phyloP scores from a whole-genome alignment of 179 eudicot species.

The Monotropa hypopitys region DNA sequence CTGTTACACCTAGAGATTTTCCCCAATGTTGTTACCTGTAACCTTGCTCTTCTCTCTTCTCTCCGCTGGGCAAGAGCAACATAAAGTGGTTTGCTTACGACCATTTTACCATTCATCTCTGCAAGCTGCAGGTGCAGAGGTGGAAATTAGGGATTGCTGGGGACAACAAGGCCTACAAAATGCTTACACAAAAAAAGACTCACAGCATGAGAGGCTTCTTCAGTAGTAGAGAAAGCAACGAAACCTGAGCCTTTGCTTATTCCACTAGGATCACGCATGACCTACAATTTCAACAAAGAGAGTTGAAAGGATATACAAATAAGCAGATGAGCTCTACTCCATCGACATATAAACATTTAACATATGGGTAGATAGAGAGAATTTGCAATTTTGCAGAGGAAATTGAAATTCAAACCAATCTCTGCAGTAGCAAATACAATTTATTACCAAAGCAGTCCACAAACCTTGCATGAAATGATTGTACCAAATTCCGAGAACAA shows the following conservation, averaged over 20 bases:
- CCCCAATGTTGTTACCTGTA: conserved; percentile 36
- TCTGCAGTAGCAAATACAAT: too few relatives aligned
- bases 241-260: conserved; percentile 66
- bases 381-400: too few relatives aligned
- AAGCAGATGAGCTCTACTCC: neutral
- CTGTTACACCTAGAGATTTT: neutral
- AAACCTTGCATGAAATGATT: conserved; percentile 58
- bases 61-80: conserved; percentile 71
- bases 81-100: conserved; percentile 58
- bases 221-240: conserved; percentile 59
- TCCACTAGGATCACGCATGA: conserved; percentile 75
- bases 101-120: conserved; percentile 76
- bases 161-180: neutral
- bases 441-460: neutral
- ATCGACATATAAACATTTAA: neutral
- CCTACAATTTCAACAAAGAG: conserved; percentile 18
- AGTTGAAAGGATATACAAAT: neutral
- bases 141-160: neutral
- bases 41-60: conserved; percentile 57
- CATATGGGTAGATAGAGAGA: neutral
- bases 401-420: too few relatives aligned
- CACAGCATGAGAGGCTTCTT: conserved; percentile 68
- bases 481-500: conserved; percentile 44
- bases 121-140: conserved; percentile 28
- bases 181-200: conserved; percentile 11